Base-by-base conservation (phyloP, 2,329 filamentous ascomycete genomes). In the Penicillium sp. region DNA sequence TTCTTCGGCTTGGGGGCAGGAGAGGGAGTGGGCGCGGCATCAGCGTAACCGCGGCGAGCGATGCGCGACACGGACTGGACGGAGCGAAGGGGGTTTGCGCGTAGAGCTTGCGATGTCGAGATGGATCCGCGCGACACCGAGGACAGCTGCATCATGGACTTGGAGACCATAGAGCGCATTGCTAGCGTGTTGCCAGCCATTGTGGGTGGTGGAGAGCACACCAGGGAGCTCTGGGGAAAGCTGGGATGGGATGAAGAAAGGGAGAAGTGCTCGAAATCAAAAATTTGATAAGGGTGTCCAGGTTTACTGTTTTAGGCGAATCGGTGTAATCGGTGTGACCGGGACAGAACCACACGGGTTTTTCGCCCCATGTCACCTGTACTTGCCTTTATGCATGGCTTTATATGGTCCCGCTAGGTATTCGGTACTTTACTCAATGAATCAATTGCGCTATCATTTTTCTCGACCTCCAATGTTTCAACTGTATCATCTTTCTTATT, bases 1-100 rank as follows among this genome's bases (percentile, higher is more conserved):
- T 78, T 83, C 71, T 77, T 79, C n/a, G 76, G 75, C 56, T 73
- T 73, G 31, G 71, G 71, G 8, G 70, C 66, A 22, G 71, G 58
- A 8, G 70, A 66, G 20, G 73, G 62, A 20, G 69, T 56, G 12
- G 61, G 65, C 18, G 67, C 69, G 57, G 77, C 77, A 66, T 85
- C 81, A 53, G 84, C 82, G 62, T 82, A 82, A 23, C 72, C 67
- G 51, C 80, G 75, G 55, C 77, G 77, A 64, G 77, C 76, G 33
- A 69, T 60, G 55, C 74, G 75, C 56, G 70, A 69, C 41, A 69
- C 56, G 22, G 65, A 57, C 41, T 64, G 68, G 51, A 63, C 48
- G 27, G 49, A 49, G 33, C 68, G 64, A 55, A 71, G 48, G 29
- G 68, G 61, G 55, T 65, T 62, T n/a, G 65, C 54, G 50, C 65